Base-by-base conservation (phyloP, 805 yeast species). In the Brettanomyces nanus region DNA sequence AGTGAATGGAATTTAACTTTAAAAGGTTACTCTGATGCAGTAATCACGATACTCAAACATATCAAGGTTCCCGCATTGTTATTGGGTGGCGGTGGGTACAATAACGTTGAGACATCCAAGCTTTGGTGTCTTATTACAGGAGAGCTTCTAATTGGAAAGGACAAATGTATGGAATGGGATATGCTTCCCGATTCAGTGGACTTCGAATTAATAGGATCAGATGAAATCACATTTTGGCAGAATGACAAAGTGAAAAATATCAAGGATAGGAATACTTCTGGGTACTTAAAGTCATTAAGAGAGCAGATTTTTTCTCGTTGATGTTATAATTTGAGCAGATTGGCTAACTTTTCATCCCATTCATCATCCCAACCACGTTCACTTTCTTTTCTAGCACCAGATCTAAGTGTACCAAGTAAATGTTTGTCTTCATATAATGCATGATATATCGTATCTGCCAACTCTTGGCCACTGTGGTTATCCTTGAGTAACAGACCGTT, bases 21-120 rank as follows among this genome's bases (percentile, higher is more conserved):
- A 6, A 53, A 56, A 28, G 83, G 80, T 0, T 61, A 68, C 17
- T 67, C 70, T 0, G 21, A 50, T 1, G 56, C 55, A 5, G 53
- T 78, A 4, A 4, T 43, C 19, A 27, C 46, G 10, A 18, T 70
- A 15, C 34, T 67, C 5, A 45, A 38, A 2, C 40, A 53, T 17
- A 32, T 51, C 2, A 35, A 47, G 1, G 35, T 47, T 3, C 76
- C 77, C 0, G 52, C 65, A 1, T 38, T 79, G 37, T 40, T 83
- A 5, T 59, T 82, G 1, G 90, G 90, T 1, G 92, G 92, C 2
- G 92, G 92, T 3, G 92, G 90, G 0, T 83, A 83, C 51, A 75
- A 80, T 43, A 74, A 69, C 43, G 52, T 64, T 3, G 78, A 80
- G 42, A 67, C 75, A 19, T 76, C 86, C 0, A 67, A 82, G 42